phyloP scores from a whole-genome alignment of 2,329 filamentous ascomycete genomes.

The Clonostachys solani region DNA sequence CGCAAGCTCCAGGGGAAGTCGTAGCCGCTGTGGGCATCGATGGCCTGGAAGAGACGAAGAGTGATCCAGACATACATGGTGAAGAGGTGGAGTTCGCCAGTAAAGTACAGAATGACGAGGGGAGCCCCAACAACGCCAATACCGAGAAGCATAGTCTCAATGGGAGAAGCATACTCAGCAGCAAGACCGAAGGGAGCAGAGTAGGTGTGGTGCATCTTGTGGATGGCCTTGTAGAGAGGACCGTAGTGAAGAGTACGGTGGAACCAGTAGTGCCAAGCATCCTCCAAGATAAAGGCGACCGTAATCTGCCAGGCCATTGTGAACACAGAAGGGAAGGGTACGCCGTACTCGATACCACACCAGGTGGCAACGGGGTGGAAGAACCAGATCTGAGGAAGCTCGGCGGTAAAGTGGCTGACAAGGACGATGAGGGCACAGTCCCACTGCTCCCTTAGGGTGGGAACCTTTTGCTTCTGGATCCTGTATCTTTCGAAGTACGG shows the following conservation, averaged over 20 bases:
- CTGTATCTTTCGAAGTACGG: conserved; percentile 91
- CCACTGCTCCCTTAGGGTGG: conserved; percentile 90
- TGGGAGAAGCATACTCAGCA: conserved; percentile 95
- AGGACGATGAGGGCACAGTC: conserved; percentile 91
- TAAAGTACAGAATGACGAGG: conserved; percentile 78
- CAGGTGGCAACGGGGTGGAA: conserved; percentile 96
- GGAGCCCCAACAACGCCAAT: conserved; percentile 80
- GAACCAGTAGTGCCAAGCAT: conserved; percentile 97
- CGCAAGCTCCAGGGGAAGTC: conserved; percentile 97
- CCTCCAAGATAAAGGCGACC: conserved; percentile 93
- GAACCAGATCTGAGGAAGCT: conserved; percentile 97
- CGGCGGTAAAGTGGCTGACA: conserved; percentile 93
- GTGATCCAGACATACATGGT: conserved; percentile 99
- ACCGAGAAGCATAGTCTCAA: conserved; percentile 93
- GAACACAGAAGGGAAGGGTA: conserved; percentile 81
- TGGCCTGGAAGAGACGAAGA: conserved; percentile 90
- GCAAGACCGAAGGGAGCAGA: conserved; percentile 95
- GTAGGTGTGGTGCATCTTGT: conserved; percentile 99
- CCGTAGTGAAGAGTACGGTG: conserved; percentile 93
- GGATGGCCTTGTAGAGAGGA: conserved; percentile 90
- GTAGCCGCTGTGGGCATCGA: conserved; percentile 96
- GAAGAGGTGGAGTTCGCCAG: conserved; percentile 84
- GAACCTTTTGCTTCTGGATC: conserved; percentile 86
- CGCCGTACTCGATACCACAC: conserved; percentile 81
- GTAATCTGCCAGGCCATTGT: conserved; percentile 90